phyloP scores from a whole-genome alignment of 495 filamentous ascomycete genomes.

The Achaetomiella virescens region DNA sequence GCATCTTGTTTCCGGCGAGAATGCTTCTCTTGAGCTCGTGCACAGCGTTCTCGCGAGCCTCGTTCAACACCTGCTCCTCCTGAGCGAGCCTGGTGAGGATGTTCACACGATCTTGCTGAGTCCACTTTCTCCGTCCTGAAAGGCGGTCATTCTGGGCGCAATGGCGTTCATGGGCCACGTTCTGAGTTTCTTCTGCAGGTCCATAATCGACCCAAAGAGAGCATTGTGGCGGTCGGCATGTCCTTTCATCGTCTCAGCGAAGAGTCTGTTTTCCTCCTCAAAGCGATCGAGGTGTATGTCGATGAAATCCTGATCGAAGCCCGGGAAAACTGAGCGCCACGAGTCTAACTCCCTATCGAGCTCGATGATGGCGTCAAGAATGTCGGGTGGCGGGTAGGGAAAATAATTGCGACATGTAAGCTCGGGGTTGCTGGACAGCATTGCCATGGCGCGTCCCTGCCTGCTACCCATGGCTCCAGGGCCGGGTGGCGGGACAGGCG shows the following conservation, averaged over 20 bases:
- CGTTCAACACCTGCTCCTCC: no score
- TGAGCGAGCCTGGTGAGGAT: no score
- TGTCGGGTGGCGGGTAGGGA: slow-evolving; percentile 7
- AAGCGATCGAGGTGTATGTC: not conserved
- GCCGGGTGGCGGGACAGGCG: no score
- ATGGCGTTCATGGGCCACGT: no score
- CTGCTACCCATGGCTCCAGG: no score
- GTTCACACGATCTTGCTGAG: no score
- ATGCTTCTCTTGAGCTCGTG: not conserved
- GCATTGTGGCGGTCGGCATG: not conserved
- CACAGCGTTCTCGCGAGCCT: not conserved
- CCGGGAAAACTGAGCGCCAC: not conserved
- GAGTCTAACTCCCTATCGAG: not conserved
- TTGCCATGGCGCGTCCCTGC: no score
- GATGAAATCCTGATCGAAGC: not conserved
- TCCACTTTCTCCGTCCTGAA: no score
- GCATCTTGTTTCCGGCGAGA: not conserved
- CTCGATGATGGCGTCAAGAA: slow-evolving; percentile 2
- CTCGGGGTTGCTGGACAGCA: not conserved
- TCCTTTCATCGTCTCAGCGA: not conserved
- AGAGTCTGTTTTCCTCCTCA: not conserved
- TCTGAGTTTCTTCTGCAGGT: not conserved
- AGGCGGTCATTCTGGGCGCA: no score
- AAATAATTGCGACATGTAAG: not conserved
- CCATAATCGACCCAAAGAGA: not conserved